A percentile compares a stretch with the other conserved stretches of the same genome.
These are phyloP conservation scores for Russula compacta DNA, from an alignment of 768 basidiomycete species.

Conservation along the genomic window DNA sequence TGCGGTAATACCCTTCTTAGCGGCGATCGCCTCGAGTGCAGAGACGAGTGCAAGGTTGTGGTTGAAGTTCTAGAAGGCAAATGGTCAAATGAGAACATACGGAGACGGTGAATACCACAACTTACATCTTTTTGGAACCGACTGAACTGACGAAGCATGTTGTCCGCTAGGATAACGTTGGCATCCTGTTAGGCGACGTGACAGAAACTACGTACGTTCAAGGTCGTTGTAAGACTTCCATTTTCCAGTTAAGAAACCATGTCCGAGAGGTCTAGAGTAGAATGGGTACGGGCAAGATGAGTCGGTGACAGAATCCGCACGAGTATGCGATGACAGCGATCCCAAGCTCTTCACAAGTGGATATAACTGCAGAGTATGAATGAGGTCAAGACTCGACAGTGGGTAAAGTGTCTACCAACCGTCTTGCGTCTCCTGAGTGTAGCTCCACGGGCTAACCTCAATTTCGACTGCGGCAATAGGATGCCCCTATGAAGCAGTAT, in stretches of 20 bases:
- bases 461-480: constrained; percentile 52
- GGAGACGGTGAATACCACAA: background rate
- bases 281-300: background rate
- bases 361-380: constrained; percentile 32
- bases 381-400: background rate
- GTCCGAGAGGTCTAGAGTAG: constrained; percentile 34
- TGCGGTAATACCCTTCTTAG: constrained; percentile 34
- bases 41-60: constrained; percentile 38
- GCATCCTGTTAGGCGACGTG: background rate
- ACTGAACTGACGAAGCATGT: constrained; percentile 28
- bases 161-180: constrained; percentile 24
- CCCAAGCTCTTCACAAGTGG: constrained; percentile 43
- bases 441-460: constrained; percentile 56
- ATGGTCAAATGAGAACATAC: background rate
- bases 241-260: constrained; percentile 44
- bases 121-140: constrained; percentile 32
- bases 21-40: constrained; percentile 31
- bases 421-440: constrained; percentile 43
- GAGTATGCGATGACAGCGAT: constrained; percentile 54
- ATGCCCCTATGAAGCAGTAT: background rate
- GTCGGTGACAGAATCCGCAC: background rate
- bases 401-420: constrained; percentile 24
- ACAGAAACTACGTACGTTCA: constrained; percentile 20
- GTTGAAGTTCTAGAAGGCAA: constrained; percentile 28
- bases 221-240: constrained; percentile 29